These are phyloP conservation scores for Zostera marina DNA, from an alignment of 116 monocot species.

Conservation along the genomic window DNA sequence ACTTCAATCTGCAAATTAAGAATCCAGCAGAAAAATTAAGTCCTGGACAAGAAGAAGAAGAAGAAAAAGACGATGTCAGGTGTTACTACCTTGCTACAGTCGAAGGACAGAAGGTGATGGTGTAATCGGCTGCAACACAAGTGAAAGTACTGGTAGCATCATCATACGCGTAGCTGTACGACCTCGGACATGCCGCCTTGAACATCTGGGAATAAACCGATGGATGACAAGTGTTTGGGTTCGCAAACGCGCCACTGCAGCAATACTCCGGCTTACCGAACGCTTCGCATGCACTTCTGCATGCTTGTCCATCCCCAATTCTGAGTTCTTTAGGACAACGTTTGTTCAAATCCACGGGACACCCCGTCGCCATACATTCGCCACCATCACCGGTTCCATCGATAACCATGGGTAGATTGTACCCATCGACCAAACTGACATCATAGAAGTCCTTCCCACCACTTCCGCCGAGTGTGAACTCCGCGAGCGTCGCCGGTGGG, in stretches of 20 bases:
- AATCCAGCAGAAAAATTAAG: background rate
- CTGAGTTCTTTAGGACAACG: constrained; percentile 36
- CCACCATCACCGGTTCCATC: constrained; percentile 20
- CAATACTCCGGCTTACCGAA: constrained; percentile 46
- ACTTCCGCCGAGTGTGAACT: constrained; percentile 45
- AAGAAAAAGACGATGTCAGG: background rate
- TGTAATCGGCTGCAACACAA: constrained; percentile 26
- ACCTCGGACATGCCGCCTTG: constrained; percentile 49
- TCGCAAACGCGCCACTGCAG: constrained; percentile 42
- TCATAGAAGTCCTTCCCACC: constrained; percentile 49
- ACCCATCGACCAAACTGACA: constrained; percentile 67
- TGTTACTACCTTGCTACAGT: background rate
- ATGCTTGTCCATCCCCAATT: constrained; percentile 14
- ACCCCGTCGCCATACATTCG: constrained; percentile 41
- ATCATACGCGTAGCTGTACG: constrained; percentile 74
- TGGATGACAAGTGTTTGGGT: constrained; percentile 44
- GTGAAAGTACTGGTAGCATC: constrained; percentile 56
- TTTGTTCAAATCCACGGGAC: constrained; percentile 33
- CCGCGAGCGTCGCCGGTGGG: constrained; percentile 47
- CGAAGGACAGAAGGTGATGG: constrained; percentile 35
- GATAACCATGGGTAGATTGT: constrained; percentile 50
- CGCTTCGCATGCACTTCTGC: constrained; percentile 62
- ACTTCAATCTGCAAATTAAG: constrained; percentile 10
- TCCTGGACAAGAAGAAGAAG: background rate
- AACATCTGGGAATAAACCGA: constrained; percentile 45